Evolutionary conservation across 2,329 filamentous ascomycete genomes (phyloP).

Genomic region (Fusarium ramigenum): DNA sequence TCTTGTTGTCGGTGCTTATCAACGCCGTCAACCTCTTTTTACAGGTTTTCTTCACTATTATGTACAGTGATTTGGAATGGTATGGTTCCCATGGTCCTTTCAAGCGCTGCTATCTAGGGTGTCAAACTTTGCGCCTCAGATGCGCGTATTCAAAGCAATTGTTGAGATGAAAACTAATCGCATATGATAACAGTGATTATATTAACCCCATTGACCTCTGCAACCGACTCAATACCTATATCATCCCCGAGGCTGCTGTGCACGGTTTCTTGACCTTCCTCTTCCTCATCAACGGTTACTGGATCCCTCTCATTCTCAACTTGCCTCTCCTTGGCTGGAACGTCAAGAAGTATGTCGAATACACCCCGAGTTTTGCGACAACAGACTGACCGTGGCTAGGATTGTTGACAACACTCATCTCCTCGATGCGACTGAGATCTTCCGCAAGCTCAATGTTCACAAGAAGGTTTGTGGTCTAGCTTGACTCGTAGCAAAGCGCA

Average conservation of each 20-base stretch:
- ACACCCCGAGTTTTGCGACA: not conserved
- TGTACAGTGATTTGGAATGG: slow-evolving; percentile 99
- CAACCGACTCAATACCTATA: slow-evolving; percentile 99
- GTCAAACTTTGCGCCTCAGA: slow-evolving; percentile 28
- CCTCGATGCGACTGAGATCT: slow-evolving; percentile 97
- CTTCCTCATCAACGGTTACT: slow-evolving; percentile 99
- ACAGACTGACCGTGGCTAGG: slow-evolving; percentile 59
- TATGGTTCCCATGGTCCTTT: slow-evolving; percentile 58
- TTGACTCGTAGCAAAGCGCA: not conserved
- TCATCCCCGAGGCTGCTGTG: slow-evolving; percentile 96
- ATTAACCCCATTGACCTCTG: slow-evolving; percentile 99
- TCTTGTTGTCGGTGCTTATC: slow-evolving; percentile 96
- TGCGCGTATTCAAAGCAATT: slow-evolving; percentile 17
- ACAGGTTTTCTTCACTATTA: slow-evolving; percentile 99
- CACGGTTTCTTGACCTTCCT: slow-evolving; percentile 95
- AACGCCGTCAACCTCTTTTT: slow-evolving; percentile 99
- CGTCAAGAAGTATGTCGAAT: slow-evolving; percentile 85
- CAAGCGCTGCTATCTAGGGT: slow-evolving; percentile 7
- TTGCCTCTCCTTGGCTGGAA: slow-evolving; percentile 93
- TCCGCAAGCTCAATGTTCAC: slow-evolving; percentile 98
- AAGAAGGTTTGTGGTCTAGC: slow-evolving; percentile 77
- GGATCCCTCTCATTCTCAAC: slow-evolving; percentile 92
- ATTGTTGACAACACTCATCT: slow-evolving; percentile 98
- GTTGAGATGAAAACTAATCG: slow-evolving; percentile 26
- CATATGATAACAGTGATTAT: slow-evolving; percentile 78